Base-by-base conservation (phyloP, 2,329 filamentous ascomycete genomes). In the Colletotrichum navitas region DNA sequence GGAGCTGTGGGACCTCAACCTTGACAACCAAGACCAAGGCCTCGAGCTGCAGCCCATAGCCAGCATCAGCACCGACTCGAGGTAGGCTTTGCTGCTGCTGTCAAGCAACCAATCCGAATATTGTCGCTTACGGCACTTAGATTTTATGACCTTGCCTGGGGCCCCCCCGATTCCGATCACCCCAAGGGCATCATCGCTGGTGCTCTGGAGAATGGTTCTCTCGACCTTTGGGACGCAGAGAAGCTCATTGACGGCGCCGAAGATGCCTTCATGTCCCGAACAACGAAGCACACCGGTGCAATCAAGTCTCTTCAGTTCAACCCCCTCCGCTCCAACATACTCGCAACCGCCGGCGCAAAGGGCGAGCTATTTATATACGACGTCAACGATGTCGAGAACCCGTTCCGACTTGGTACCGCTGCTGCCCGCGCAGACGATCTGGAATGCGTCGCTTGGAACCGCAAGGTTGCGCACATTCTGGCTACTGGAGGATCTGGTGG, bases 241-340 rank as follows among this genome's bases (percentile, higher is more conserved):
- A 90, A 89, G 82, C 87, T 91, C 59, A 84, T 89, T 63, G 80
- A 84, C 16, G 88, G 89, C 71, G 85, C 83, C 32, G 83, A 85
- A 12, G 93, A 97, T 81, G 90, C 95, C n/a, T 86, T 94, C 75
- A 91, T 98, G 78, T 94, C 94, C 75, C 90, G 93, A 80, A 94
- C 94, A 41, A 91, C 91, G 62, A 97, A 98, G 83, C 96, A 99
- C 82, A 94, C 89, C 59, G 96, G 95, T 29, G 89, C 95, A 24
- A 95, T 98, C 83, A 98, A 98, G 84, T 91, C 96, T 36, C 86
- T 99, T 73, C 95, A 99, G 81, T 99, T 98, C 89, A 99, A 99
- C 83, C 94, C 95, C 14, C 89, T 94, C 82, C 92, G 95, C 80
- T 91, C 94, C 36, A 94, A 98, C 78, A 92, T 98, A 70, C 88